Percentiles rank a stretch among this genome's conserved stretches.
phyloP scores from a whole-genome alignment of 305 asterid species.

The Solanum aculeatissimum region DNA sequence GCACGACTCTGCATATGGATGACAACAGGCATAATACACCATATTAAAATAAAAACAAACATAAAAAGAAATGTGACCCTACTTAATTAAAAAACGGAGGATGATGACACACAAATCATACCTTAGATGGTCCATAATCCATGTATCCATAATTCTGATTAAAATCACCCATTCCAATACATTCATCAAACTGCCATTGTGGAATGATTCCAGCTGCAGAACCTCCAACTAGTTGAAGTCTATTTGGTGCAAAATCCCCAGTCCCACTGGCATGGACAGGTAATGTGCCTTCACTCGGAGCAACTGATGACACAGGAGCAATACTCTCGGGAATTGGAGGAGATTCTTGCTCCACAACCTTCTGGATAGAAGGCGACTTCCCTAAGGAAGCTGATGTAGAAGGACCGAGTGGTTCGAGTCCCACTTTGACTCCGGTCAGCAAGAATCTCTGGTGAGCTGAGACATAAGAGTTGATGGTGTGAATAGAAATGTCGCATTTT shows the following conservation, averaged over 20 bases:
- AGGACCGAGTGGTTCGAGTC: constrained; percentile 48
- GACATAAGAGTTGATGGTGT: constrained; percentile 49
- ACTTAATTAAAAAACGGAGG: neutral
- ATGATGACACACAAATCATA: constrained; percentile 5
- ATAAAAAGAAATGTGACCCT: neutral
- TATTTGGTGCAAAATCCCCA: constrained; percentile 22
- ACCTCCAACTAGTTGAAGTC: constrained; percentile 36
- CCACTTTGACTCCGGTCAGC: constrained; percentile 83
- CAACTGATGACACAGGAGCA: constrained; percentile 16
- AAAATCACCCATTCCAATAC: constrained; percentile 48
- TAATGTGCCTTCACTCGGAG: constrained; percentile 13
- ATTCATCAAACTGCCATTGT: constrained; percentile 69
- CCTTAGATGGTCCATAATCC: constrained; percentile 68
- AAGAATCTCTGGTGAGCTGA: constrained; percentile 75
- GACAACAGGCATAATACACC: neutral
- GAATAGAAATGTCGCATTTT: constrained; percentile 79
- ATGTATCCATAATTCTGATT: constrained; percentile 36
- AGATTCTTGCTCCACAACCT: constrained; percentile 15
- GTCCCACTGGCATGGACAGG: constrained; percentile 8
- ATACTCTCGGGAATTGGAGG: neutral
- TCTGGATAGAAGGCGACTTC: constrained; percentile 28
- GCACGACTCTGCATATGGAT: neutral
- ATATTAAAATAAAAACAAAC: neutral
- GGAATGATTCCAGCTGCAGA: constrained; percentile 41
- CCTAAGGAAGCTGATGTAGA: constrained; percentile 30